phyloP scores from a whole-genome alignment of 2,329 filamentous ascomycete species.

The Aspergillus tanneri region DNA sequence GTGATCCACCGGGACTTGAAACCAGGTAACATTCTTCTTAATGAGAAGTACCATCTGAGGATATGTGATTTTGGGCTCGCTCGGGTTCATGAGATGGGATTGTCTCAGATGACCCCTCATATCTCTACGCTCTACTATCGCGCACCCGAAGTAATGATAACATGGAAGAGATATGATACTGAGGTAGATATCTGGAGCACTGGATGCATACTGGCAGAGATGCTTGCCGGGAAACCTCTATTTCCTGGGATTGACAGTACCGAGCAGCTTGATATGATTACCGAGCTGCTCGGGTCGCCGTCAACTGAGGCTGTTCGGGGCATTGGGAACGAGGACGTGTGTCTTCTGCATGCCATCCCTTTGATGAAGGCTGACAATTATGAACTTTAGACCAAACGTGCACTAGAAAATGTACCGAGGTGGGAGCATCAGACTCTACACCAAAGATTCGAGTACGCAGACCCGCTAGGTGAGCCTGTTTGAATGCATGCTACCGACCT shows the following conservation, averaged over 20 bases:
- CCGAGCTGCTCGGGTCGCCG: conserved; percentile 88
- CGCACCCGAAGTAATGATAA: conserved; percentile 8
- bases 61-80: conserved; percentile 7
- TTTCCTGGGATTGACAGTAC: conserved; percentile 99
- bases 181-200: conserved; percentile 99
- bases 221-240: conserved; percentile 94
- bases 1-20: conserved; percentile 7
- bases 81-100: conserved; percentile 61
- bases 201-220: conserved; percentile 98
- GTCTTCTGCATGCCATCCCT: not conserved
- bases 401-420: too few species aligned
- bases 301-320: conserved; percentile 95
- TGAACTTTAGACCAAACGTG: too few species aligned
- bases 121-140: conserved; percentile 3
- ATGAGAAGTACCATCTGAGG: conserved; percentile 5
- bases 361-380: not conserved
- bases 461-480: too few species aligned
- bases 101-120: conserved; percentile 65
- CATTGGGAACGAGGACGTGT: not conserved
- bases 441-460: too few species aligned
- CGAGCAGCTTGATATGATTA: conserved; percentile 99
- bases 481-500: not conserved
- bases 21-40: conserved; percentile 5
- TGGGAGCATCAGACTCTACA: too few species aligned
- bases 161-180: conserved; percentile 98